Evolutionary conservation across 169 alveolate genomes (phyloP), one percentile per base, ranked within the genome.

Genomic region (Eimeria sp.): DNA sequence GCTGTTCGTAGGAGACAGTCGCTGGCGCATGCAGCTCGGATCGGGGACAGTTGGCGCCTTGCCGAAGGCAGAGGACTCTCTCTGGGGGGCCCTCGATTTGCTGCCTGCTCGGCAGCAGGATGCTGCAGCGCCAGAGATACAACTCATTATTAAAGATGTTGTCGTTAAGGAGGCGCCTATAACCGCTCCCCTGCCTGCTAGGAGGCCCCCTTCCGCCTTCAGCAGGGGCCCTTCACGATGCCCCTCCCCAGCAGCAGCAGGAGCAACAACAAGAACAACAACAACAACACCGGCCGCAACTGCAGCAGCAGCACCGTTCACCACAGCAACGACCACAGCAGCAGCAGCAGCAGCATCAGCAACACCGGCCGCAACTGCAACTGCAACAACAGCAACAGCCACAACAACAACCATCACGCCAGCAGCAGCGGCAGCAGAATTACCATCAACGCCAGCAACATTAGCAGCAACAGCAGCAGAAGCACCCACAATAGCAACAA

Each of bases 151-250:
- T 49, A 67, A 83, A 30, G 51, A 83, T 22, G 67, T 83, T n/a
- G 75, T 83, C 49, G 91, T 83, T 9, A 22, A 9, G 75, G 75
- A 83, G 14, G 91, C 91, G 2, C 91, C 91, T 75, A 83, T 83
- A 14, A 25, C 91, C 6, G 91, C 91, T 51, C 91, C 91, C 49
- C 51, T 83, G 5, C 91, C 91, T 45, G 45, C 40, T 30, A 13
- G 27, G 49, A 83, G 49, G 49, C 51, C 91, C 91, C 91, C 58
- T 11, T 27, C 54, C 14, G 18, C n/a, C n/a, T 5, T 43, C n/a
- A 16, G 47, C 30, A 78, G 88, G 88, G 61, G 40, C 5, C 54
- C 67, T 9, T 45, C 63, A 2, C 88, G 57, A n/a, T 25, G 63
- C 40, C 22, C 16, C 14, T 45, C 65, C 61, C 88, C 57, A 43